These are phyloP conservation scores for Cordia subcordata DNA, from an alignment of 257 asterid species.

Conservation along the genomic window DNA sequence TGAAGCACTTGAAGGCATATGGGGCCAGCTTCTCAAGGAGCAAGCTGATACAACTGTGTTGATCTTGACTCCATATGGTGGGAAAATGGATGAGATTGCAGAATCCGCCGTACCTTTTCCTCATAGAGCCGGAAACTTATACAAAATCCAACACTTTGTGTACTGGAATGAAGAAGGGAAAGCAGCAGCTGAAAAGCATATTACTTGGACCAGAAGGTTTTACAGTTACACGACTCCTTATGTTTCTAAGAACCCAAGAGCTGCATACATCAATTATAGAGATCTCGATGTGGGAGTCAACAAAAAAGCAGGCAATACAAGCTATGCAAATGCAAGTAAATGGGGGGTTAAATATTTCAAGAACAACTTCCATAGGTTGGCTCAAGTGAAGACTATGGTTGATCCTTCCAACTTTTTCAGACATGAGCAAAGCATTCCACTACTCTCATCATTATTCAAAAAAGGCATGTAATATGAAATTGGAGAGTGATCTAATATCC, in stretches of 20 bases:
- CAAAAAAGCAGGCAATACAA: conserved; percentile 1
- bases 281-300: conserved; percentile 16
- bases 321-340: conserved; percentile 3
- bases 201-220: conserved; percentile 5
- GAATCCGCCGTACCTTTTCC: conserved; percentile 14
- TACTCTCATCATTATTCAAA: not conserved
- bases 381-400: conserved; percentile 5
- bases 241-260: conserved; percentile 10
- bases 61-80: conserved; percentile 12
- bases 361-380: conserved; percentile 5
- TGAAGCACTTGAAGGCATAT: conserved; percentile 25
- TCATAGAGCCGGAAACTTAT: conserved; percentile 10
- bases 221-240: conserved; percentile 7
- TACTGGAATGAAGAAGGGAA: not conserved
- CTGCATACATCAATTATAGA: conserved; percentile 12
- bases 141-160: conserved; percentile 1
- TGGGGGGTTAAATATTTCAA: conserved; percentile 13
- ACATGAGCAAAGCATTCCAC: conserved; percentile 18
- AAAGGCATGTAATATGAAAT: no score
- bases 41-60: not conserved
- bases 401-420: conserved; percentile 17
- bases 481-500: no score
- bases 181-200: not conserved
- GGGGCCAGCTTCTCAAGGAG: conserved; percentile 19
- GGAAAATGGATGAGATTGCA: conserved; percentile 4